Base-by-base conservation (phyloP, 2,329 filamentous ascomycete genomes). In the Ophiostoma himal-ulmi region DNA sequence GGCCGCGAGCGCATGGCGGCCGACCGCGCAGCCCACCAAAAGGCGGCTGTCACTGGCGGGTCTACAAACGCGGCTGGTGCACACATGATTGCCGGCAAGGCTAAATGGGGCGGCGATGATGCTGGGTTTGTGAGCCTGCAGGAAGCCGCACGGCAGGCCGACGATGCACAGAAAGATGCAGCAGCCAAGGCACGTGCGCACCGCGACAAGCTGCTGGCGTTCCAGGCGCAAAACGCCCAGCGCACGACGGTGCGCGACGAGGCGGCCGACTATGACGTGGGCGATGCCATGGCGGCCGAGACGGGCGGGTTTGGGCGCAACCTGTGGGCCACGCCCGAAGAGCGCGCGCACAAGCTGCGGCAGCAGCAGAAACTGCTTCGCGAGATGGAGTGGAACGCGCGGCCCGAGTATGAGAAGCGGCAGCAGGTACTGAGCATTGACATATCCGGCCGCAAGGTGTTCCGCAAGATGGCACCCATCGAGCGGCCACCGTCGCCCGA, bases 361-460 rank as follows among this genome's bases (percentile, higher is more conserved):
- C 86, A 89, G 71, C 94, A 97, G 80, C 93, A 96, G 80, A 92
- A 91, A 77, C 82, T 94, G 3, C 80, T 96, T 74, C 83, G 92
- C 5, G 92, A 96, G 79, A 89, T 95, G 83, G 92, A 96, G 76
- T 96, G 93, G 89, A 91, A 91, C 74, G 89, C 91, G 4, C 83
- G 86, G 68, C 93, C 93, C 0, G 94, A 96, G 73, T 97, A 93
- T 79, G 94, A 97, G 81, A 96, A 94, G 84, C 86, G 92, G 71
- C 88, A 86, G 75, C 89, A 95, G 72, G 90, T 97, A 0, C 86
- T 96, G 74, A 94, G 91, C 76, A 91, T 97, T 72, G 93, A 97
- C 77, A 81, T 97, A 0, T 88, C 89, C 10, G 90, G 89, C 0
- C 89, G 90, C 22, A 93, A 90, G 75, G 88, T 96, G 2, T 88